These are phyloP conservation scores for Chaetomiaceae sp. DNA, from an alignment of 2,329 filamentous ascomycete species.

Conservation along the genomic window DNA sequence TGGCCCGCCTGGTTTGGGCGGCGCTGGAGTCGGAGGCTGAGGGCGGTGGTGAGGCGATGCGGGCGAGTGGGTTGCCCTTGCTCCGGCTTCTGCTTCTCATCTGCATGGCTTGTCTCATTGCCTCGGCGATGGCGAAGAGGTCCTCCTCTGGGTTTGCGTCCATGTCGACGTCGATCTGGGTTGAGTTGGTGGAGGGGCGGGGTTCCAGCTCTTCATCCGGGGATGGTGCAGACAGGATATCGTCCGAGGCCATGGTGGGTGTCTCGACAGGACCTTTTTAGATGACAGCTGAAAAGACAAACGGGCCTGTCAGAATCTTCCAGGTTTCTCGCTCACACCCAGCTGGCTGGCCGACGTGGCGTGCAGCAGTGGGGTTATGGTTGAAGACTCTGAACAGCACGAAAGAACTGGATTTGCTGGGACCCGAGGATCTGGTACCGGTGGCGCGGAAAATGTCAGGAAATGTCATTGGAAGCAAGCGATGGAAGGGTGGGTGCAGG, in stretches of 20 bases:
- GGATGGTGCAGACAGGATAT: background rate
- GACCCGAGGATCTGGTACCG: constrained; percentile 20
- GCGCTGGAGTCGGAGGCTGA: background rate
- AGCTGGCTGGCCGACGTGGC: background rate
- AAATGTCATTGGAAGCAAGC: constrained; percentile 7
- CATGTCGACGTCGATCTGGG: constrained; percentile 15
- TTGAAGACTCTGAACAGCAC: background rate
- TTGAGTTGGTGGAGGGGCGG: constrained; percentile 16
- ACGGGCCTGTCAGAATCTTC: background rate
- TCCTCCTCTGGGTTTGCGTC: constrained; percentile 15
- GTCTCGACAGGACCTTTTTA: background rate
- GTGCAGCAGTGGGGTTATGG: background rate
- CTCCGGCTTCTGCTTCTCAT: background rate
- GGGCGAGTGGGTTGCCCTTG: background rate
- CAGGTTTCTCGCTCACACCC: background rate
- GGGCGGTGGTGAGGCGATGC: background rate
- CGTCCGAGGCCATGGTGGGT: background rate
- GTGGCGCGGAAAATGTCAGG: constrained; percentile 4
- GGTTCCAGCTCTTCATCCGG: background rate
- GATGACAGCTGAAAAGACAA: background rate
- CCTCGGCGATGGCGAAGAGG: constrained; percentile 15
- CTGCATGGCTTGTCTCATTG: constrained; percentile 3
- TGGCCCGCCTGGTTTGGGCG: background rate
- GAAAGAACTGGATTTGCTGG: background rate
- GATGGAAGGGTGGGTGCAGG: background rate